Conservation (phyloP, 345 rosid species). For the Salix caprea region DNA sequence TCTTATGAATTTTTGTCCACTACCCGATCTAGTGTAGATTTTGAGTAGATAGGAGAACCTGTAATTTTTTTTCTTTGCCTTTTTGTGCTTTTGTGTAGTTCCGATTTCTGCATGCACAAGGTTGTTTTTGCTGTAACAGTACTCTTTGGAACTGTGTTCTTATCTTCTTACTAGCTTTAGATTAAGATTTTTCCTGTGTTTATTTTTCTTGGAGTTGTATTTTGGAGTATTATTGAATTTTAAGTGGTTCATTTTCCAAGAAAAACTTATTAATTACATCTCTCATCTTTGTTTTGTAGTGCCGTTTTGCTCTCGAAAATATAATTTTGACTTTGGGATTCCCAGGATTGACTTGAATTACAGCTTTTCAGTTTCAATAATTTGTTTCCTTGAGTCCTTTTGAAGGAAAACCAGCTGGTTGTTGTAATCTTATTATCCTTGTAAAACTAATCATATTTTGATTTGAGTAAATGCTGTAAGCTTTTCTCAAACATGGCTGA, state of each 20-base stretch:
- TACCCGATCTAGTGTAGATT: constrained; percentile 12
- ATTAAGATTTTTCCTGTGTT: background rate
- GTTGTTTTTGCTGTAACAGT: background rate
- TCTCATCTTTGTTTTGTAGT: background rate
- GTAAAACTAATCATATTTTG: constrained; percentile 6
- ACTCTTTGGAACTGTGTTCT: background rate
- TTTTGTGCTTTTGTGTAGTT: background rate
- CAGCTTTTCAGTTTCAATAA: background rate
- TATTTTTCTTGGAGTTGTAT: background rate
- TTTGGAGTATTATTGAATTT: background rate
- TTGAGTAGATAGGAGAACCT: background rate
- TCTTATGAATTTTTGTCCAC: constrained; percentile 4
- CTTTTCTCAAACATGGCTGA: constrained; percentile 60
- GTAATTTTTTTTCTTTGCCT: background rate
- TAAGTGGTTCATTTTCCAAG: background rate
- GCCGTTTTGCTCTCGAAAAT: background rate
- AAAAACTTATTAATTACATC: background rate
- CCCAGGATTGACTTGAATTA: background rate
- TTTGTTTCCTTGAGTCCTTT: background rate
- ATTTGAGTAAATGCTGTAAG: constrained; percentile 29
- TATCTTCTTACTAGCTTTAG: background rate
- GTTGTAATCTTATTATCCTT: background rate
- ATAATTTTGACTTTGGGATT: background rate
- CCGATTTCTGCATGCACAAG: background rate
- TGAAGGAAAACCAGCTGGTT: background rate